A percentile compares a stretch with the other conserved stretches of the same genome.
Conservation (phyloP, 768 basidiomycete species). For the Calocybe cyanea region DNA sequence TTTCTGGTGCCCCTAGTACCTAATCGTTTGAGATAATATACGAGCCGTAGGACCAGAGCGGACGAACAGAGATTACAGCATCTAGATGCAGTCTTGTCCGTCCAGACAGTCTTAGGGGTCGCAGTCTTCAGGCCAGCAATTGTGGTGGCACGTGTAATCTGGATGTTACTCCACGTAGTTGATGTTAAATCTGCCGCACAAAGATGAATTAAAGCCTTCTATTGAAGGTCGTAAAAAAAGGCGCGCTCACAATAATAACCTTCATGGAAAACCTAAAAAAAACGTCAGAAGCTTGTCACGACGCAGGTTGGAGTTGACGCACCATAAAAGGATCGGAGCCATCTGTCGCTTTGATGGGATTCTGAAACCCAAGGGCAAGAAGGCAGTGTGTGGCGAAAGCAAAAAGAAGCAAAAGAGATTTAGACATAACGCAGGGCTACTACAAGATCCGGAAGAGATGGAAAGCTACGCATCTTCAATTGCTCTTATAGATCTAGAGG, state of each 20-base stretch:
- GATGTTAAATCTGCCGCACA: slow-evolving; percentile 20
- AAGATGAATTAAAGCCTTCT: neutral
- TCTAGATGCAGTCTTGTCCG: slow-evolving; percentile 24
- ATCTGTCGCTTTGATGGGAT: slow-evolving; percentile 24
- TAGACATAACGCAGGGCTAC: slow-evolving; percentile 1
- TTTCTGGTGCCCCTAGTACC: slow-evolving; percentile 28
- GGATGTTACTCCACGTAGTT: slow-evolving; percentile 28
- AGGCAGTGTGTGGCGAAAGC: slow-evolving; percentile 8
- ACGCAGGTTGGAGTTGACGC: neutral
- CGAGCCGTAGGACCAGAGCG: neutral
- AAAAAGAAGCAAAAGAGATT: slow-evolving; percentile 10
- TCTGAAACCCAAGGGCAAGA: slow-evolving; percentile 18
- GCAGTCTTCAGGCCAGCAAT: slow-evolving; percentile 31
- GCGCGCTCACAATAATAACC: slow-evolving; percentile 25
- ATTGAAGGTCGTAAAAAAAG: neutral
- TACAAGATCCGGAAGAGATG: neutral
- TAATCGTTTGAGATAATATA: neutral
- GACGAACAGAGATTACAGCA: slow-evolving; percentile 27
- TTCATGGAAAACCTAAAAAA: slow-evolving; percentile 22
- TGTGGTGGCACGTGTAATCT: slow-evolving; percentile 26
- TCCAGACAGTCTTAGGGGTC: slow-evolving; percentile 28
- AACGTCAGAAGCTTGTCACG: neutral
- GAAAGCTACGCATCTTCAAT: neutral
- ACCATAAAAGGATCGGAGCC: slow-evolving; percentile 29
- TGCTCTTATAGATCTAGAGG: neutral